Base-by-base conservation (phyloP, 78 protist species). In the Dictyostelium capitatum region DNA sequence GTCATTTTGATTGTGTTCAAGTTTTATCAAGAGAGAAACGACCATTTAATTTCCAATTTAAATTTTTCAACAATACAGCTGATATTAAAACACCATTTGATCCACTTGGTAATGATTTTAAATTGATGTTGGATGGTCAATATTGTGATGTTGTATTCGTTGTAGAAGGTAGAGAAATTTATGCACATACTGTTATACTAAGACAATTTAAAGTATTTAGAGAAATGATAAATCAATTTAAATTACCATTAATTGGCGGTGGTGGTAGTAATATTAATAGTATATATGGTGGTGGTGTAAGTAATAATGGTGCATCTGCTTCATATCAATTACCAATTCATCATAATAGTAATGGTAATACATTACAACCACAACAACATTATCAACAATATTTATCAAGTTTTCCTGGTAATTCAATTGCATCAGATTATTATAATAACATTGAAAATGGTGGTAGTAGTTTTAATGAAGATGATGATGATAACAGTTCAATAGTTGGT, bases 1-100 rank as follows among this genome's bases (percentile, higher is more conserved):
- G 93, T 23, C 83, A 87, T 37, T 87, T 87, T 30, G 93, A 87
- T 32, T 77, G 84, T 64, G 93, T 87, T 15, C 83, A 87, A 23
- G 53, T 72, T 37, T 50, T 87, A 59, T 7, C 19, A 77, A 19
- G 91, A 73, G 46, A 43, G 25, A 32, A 73, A 73, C 56, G 37
- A 46, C 50, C 67, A 81, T 48, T 51, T 51, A 70, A 67, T 67
- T 67, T 67, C 17, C 28, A 25, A 67, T 67, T 67, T 32, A 67
- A 67, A 67, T 67, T 12, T 67, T 67, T 67, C 30, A 32, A 62
- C 10, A n/a, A 57, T 57, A 23, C 8, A 9, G 0, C 12, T 8
- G 74, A 56, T 56, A 43, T 82, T 12, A 87, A 87, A 56, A 65
- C 93, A 37, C 93, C 93, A 15, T 54, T 77, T 32, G 93, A 87